Evolutionary conservation across 805 yeast species (phyloP), one percentile per base, ranked within the genome.

Genomic region (Jamesozyma lodderae): DNA sequence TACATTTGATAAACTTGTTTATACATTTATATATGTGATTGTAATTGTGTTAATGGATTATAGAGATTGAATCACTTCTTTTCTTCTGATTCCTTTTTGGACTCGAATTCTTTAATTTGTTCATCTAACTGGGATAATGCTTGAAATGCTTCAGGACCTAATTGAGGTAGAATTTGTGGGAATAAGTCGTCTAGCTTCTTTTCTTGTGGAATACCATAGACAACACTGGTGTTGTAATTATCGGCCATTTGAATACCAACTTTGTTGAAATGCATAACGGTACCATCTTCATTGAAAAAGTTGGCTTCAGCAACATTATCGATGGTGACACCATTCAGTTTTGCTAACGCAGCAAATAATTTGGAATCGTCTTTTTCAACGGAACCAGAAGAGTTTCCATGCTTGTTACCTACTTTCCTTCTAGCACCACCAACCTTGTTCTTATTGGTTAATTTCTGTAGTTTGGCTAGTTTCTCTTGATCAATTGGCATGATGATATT

Each of bases 221-320:
- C 81, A 55, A 94, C 94, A 65, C 81, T 84, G 49, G 95, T 82
- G 79, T 90, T 88, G 74, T 81, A 72, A 58, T 79, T 81, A 56
- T 84, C 79, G 56, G 96, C 86, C 53, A 84, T 84, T 73, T 90
- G 96, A 49, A 88, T 92, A 69, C 92, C 94, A 52, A 92, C 96
- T 67, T 92, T 81, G 75, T 83, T 79, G 77, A 92, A 86, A 73
- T 90, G 96, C 67, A 90, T 71, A 49, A 92, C 96, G 63, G 80
- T 81, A 62, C 96, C 96, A 66, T 90, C 96, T 49, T 86, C 95
- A 68, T 75, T 82, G 83, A 92, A 88, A 75, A 90, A 84, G 78
- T 88, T 90, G 60, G 95, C 97, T 73, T 90, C 96, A 65, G 86
- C 94, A 58, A 90, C 80, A 59, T 83, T 86, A 52, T 82, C 87